Conservation (phyloP, 768 basidiomycete species). For the Leccinum truebloodii region DNA sequence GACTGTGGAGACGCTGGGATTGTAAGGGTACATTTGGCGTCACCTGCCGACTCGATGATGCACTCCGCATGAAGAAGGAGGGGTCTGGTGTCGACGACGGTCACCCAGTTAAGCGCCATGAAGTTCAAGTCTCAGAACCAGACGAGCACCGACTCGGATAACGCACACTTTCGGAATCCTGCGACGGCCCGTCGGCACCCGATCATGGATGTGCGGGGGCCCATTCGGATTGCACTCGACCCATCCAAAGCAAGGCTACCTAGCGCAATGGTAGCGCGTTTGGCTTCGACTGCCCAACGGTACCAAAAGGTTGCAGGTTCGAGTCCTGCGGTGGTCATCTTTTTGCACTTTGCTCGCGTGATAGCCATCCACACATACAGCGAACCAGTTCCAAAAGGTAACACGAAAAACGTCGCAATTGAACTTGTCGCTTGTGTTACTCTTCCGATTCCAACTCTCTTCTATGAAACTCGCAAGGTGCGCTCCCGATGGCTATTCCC, state of each 20-base stretch:
- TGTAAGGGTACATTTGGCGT: slow-evolving; percentile 57
- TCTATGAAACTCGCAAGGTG: slow-evolving; percentile 64
- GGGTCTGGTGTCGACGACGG: slow-evolving; percentile 57
- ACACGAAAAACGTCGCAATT: neutral
- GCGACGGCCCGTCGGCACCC: neutral
- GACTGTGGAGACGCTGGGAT: slow-evolving; percentile 55
- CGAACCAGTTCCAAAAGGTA: neutral
- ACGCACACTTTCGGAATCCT: neutral
- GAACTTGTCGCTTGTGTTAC: neutral
- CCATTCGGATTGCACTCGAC: neutral
- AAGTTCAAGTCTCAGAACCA: slow-evolving; percentile 2
- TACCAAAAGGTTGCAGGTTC: slow-evolving; percentile 97
- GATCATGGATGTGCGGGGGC: neutral
- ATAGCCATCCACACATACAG: neutral
- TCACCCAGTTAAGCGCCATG: slow-evolving; percentile 83
- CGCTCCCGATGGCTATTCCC: slow-evolving; percentile 59
- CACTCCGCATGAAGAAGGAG: slow-evolving; percentile 66
- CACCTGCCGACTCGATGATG: slow-evolving; percentile 56
- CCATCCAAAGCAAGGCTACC: slow-evolving; percentile 49
- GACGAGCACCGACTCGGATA: neutral
- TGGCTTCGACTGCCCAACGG: slow-evolving; percentile 80
- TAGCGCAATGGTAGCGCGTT: slow-evolving; percentile 96
- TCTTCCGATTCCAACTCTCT: slow-evolving; percentile 18
- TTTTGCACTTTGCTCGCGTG: slow-evolving; percentile 11
- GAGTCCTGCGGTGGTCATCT: slow-evolving; percentile 89